A percentile compares a stretch with the other conserved stretches of the same genome.
phyloP scores from a whole-genome alignment of 139 green algal species.

The Auxenochlorella pyrenoidosa region DNA sequence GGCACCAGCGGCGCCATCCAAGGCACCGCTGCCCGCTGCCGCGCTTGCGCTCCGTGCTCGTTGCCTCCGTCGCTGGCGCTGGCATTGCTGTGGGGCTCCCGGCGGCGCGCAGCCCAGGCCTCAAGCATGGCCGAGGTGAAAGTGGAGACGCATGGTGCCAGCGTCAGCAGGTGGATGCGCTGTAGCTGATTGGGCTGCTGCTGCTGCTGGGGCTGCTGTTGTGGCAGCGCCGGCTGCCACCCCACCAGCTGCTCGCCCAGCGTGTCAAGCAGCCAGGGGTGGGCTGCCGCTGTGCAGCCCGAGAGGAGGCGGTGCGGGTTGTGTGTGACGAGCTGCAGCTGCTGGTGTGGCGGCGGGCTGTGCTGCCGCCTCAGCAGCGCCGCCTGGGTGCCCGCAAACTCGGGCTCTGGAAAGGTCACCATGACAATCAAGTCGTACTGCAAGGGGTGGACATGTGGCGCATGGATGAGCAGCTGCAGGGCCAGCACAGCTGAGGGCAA shows the following conservation, averaged over 20 bases:
- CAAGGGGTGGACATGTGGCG: too few relatives aligned
- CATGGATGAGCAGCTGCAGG: too few relatives aligned
- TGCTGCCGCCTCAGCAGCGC: background rate
- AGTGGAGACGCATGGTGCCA: background rate
- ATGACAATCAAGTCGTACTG: background rate
- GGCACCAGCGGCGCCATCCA: conserved; percentile 27
- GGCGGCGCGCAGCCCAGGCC: background rate
- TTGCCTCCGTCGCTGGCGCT: too few relatives aligned
- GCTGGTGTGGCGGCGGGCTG: background rate
- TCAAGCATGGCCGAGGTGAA: background rate
- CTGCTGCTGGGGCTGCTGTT: background rate
- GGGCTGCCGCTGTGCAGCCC: background rate
- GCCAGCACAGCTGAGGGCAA: background rate
- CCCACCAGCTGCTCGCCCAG: background rate
- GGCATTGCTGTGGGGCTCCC: background rate
- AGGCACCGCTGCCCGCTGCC: background rate
- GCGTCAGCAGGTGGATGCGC: conserved; percentile 6
- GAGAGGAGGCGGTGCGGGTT: conserved; percentile 8
- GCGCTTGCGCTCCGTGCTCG: too few relatives aligned
- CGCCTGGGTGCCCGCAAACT: background rate
- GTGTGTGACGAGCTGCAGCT: background rate
- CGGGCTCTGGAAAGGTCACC: background rate
- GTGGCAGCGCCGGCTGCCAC: background rate
- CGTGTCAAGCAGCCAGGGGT: background rate
- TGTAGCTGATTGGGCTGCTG: too few relatives aligned